Conservation (phyloP, 2,329 filamentous ascomycete genomes). For the Talaromyces sp. region DNA sequence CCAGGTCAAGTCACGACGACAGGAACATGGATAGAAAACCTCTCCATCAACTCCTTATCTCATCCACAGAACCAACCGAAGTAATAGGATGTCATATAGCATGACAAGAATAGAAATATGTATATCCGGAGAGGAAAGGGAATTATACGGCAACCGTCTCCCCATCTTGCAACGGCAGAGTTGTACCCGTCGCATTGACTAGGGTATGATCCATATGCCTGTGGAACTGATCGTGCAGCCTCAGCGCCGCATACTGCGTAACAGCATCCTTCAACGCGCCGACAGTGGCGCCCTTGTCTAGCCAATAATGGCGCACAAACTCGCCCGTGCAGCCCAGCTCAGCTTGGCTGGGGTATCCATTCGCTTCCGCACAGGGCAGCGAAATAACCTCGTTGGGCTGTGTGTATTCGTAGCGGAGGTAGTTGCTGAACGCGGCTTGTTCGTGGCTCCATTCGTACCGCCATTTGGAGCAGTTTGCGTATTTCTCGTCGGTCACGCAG, state of each 20-base stretch:
- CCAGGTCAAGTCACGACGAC: not conserved
- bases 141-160: slow-evolving; percentile 9
- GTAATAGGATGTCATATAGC: not conserved
- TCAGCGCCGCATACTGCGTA: slow-evolving; percentile 12
- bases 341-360: slow-evolving; percentile 10
- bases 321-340: slow-evolving; percentile 13
- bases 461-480: slow-evolving; percentile 15
- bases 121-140: not conserved
- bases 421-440: slow-evolving; percentile 18
- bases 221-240: slow-evolving; percentile 16
- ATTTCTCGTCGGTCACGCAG: slow-evolving; percentile 14
- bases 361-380: slow-evolving; percentile 13
- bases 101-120: not conserved
- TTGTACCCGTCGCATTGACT: slow-evolving; percentile 12
- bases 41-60: slow-evolving; percentile 10
- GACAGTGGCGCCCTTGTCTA: slow-evolving; percentile 5
- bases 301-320: slow-evolving; percentile 18
- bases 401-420: slow-evolving; percentile 14
- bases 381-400: slow-evolving; percentile 8
- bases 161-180: slow-evolving; percentile 8
- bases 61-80: not conserved
- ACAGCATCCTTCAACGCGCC: slow-evolving; percentile 12
- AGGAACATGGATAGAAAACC: not conserved
- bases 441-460: slow-evolving; percentile 18
- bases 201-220: slow-evolving; percentile 9